Evolutionary conservation across 2,329 filamentous ascomycete genomes (phyloP).

Genomic region (Diaporthe nobilis): DNA sequence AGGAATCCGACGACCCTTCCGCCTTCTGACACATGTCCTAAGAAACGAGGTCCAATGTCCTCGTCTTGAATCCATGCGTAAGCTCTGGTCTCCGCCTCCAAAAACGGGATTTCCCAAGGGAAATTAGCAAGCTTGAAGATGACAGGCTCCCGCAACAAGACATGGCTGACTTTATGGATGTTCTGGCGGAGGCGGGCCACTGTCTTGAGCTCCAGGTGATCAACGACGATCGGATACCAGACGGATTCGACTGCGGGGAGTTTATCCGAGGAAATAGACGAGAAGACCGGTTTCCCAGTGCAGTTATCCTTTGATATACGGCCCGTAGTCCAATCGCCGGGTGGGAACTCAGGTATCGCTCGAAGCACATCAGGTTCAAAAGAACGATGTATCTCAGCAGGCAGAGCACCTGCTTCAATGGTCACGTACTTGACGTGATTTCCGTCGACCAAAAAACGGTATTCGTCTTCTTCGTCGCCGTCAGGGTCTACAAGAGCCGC

Average conservation of each 20-base stretch:
- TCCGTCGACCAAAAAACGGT: background rate
- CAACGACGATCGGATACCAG: background rate
- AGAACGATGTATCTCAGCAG: background rate
- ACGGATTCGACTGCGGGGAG: background rate
- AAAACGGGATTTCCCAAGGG: background rate
- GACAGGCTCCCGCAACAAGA: background rate
- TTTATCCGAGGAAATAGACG: background rate
- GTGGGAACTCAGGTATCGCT: background rate
- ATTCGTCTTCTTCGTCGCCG: background rate
- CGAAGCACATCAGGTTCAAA: background rate
- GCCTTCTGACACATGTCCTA: conserved; percentile 1
- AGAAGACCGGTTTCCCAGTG: background rate
- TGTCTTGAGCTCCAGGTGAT: background rate
- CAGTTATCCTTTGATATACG: background rate
- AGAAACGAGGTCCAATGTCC: background rate
- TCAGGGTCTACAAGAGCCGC: background rate
- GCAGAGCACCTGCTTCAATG: background rate
- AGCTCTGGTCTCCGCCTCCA: background rate
- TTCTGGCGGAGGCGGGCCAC: conserved; percentile 2
- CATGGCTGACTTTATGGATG: conserved; percentile 2
- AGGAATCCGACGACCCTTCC: background rate
- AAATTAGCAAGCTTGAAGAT: background rate
- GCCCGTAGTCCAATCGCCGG: background rate
- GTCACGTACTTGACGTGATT: conserved; percentile 8
- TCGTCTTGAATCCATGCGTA: background rate